These are phyloP conservation scores for Pleoardoris graminearum DNA, from an alignment of 2,329 filamentous ascomycete genomes.

Conservation along the genomic window DNA sequence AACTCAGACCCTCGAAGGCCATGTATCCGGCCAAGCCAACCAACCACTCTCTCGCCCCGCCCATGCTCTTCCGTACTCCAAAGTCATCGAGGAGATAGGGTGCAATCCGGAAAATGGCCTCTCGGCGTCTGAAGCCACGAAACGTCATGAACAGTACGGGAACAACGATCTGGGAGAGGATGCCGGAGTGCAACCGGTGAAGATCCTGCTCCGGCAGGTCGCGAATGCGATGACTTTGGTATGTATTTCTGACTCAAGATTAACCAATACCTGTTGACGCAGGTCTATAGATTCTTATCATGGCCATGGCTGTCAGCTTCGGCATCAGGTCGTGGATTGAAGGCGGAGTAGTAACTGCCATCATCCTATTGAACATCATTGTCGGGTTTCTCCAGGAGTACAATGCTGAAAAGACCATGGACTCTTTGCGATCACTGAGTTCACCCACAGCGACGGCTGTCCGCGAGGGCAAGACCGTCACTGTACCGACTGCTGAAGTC, in stretches of 20 bases:
- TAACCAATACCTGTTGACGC: not conserved
- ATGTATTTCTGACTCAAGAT: slow-evolving; percentile 7
- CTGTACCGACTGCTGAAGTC: slow-evolving; percentile 60
- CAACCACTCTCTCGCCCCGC: slow-evolving; percentile 64
- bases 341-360: slow-evolving; percentile 52
- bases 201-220: slow-evolving; percentile 72
- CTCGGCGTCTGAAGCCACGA: slow-evolving; percentile 60
- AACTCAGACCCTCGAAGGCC: slow-evolving; percentile 40
- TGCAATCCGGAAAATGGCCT: slow-evolving; percentile 67
- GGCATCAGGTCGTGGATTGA: slow-evolving; percentile 54
- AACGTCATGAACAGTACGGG: slow-evolving; percentile 64
- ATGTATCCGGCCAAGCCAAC: slow-evolving; percentile 53
- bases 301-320: slow-evolving; percentile 55
- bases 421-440: slow-evolving; percentile 51
- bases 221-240: slow-evolving; percentile 79
- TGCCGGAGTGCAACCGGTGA: slow-evolving; percentile 69
- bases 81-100: slow-evolving; percentile 59
- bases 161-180: slow-evolving; percentile 72
- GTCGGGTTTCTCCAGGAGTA: slow-evolving; percentile 54
- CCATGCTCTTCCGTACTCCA: slow-evolving; percentile 59
- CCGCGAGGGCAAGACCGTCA: slow-evolving; percentile 57
- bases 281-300: slow-evolving; percentile 43
- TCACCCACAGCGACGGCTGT: slow-evolving; percentile 53
- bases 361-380: slow-evolving; percentile 51
- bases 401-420: slow-evolving; percentile 55